Evolutionary conservation across 768 basidiomycete species (phyloP).

Genomic region (Tylopilus vinaceipallidus): DNA sequence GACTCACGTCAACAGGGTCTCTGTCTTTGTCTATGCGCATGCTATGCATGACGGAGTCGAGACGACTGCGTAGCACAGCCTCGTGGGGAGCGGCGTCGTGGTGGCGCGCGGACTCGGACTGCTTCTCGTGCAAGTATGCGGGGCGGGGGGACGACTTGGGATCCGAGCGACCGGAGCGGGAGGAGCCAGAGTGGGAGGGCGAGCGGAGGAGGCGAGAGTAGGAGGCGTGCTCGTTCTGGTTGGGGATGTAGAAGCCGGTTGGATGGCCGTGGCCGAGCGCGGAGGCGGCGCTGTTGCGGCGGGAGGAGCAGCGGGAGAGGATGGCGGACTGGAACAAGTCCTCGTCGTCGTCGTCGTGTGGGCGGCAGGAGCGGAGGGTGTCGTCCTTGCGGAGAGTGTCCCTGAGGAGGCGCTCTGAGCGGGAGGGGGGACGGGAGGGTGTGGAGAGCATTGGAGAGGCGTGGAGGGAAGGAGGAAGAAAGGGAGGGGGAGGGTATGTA

Average conservation of each 20-base stretch:
- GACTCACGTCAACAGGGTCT: slow-evolving; percentile 25
- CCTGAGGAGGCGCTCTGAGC: slow-evolving; percentile 55
- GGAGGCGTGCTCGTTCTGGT: slow-evolving; percentile 27
- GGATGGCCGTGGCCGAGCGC: slow-evolving; percentile 7
- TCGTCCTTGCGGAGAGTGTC: slow-evolving; percentile 53
- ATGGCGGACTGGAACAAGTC: slow-evolving; percentile 30
- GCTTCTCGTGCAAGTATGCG: slow-evolving; percentile 16
- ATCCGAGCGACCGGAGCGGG: slow-evolving; percentile 24
- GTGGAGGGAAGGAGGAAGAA: slow-evolving; percentile 5
- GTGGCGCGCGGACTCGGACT: slow-evolving; percentile 20
- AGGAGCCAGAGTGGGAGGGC: slow-evolving; percentile 27
- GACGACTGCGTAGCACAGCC: slow-evolving; percentile 49
- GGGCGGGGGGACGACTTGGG: slow-evolving; percentile 14
- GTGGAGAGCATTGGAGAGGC: slow-evolving; percentile 14
- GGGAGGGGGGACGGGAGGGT: slow-evolving; percentile 41
- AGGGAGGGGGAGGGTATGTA: slow-evolving; percentile 15
- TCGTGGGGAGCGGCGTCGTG: slow-evolving; percentile 46
- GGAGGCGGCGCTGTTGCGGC: slow-evolving; percentile 22
- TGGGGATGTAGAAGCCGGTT: slow-evolving; percentile 33
- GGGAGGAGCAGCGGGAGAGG: slow-evolving; percentile 22
- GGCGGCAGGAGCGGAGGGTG: slow-evolving; percentile 33
- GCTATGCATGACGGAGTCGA: slow-evolving; percentile 51
- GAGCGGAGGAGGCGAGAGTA: slow-evolving; percentile 27
- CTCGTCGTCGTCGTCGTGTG: slow-evolving; percentile 26
- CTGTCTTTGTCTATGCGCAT: slow-evolving; percentile 25